A percentile compares a stretch with the other conserved stretches of the same genome.
These are phyloP conservation scores for Neonectria coccinea DNA, from an alignment of 2,329 filamentous ascomycete species.

Conservation along the genomic window DNA sequence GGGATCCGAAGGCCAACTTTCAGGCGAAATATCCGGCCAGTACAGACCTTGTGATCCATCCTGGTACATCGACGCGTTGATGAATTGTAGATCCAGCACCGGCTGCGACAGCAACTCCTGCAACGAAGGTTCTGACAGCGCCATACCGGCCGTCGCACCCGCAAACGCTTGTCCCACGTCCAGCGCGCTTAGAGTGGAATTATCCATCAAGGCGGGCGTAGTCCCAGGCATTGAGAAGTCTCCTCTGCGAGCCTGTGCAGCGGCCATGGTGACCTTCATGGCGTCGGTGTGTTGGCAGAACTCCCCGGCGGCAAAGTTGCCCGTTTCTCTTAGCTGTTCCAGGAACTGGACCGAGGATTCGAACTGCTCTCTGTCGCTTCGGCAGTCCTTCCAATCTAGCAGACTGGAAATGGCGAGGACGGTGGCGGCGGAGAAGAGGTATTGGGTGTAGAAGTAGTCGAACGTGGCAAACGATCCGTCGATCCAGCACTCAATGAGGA, in stretches of 20 bases:
- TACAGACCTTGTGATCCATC: slow-evolving; percentile 41
- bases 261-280: slow-evolving; percentile 46
- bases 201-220: slow-evolving; percentile 26
- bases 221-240: slow-evolving; percentile 27
- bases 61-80: slow-evolving; percentile 47
- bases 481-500: slow-evolving; percentile 59
- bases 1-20: slow-evolving; percentile 38
- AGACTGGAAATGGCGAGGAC: slow-evolving; percentile 59
- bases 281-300: slow-evolving; percentile 56
- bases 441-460: slow-evolving; percentile 60
- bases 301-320: slow-evolving; percentile 56
- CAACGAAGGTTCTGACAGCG: slow-evolving; percentile 50
- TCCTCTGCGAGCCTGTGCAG: slow-evolving; percentile 31
- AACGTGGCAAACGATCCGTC: slow-evolving; percentile 60
- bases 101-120: slow-evolving; percentile 51
- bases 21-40: slow-evolving; percentile 45
- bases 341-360: slow-evolving; percentile 54
- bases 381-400: slow-evolving; percentile 45
- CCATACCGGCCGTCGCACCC: slow-evolving; percentile 49
- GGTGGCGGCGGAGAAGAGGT: slow-evolving; percentile 59
- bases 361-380: slow-evolving; percentile 55
- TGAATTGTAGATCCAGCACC: slow-evolving; percentile 50
- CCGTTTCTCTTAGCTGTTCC: slow-evolving; percentile 52
- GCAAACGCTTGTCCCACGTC: slow-evolving; percentile 34
- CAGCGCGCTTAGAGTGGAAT: slow-evolving; percentile 19